Base-by-base conservation (phyloP, 179 eudicot genomes). In the Pouteria campechiana region DNA sequence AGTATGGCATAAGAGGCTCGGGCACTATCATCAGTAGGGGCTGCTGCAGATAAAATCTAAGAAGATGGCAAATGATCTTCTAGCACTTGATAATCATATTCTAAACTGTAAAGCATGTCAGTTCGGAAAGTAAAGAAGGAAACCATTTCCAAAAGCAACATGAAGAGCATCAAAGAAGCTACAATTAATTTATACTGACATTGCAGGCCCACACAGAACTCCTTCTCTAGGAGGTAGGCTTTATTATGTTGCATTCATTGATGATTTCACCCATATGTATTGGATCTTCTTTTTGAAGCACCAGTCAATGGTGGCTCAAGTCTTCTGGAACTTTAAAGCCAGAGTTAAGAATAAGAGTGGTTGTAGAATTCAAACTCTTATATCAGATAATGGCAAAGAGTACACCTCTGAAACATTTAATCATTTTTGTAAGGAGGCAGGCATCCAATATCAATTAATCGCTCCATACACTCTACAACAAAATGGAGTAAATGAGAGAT, bases 241-340 rank as follows among this genome's bases (percentile, higher is more conserved):
- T 4, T 52, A 44, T 44, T 60, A 18, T 12, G 25, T 52, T 31
- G n/a, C 20, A 8, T 37, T 52, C n/a, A 52, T 60, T 25, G 46
- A 52, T 44, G 58, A 59, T 37, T 43, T 6, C 13, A 25, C 65
- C 6, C 7, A 48, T 19, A 44, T 51, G 52, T 32, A 41, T 7
- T 38, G 33, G 41, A 52, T 60, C 43, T 58, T 9, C 17, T 50
- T 58, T 30, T 8, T 50, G 36, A 58, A 58, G 28, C 17, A 13
- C 9, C 50, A 58, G n/a, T 35, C 50, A 0, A 31, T 41, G 31
- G 54, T 47, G 3, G 31, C 30, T 15, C 7, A 15, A 1, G 33
- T 46, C 1, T 56, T 47, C 13, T 20, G 31, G 46, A 37, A 56
- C 28, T 56, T 25, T 38, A 35, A 36, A 24, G 32, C 38, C 13